Percentiles rank a stretch among this genome's conserved stretches.
Evolutionary conservation across 2,329 filamentous ascomycete species (phyloP).

Genomic region (Ceratocystis huliohia): DNA sequence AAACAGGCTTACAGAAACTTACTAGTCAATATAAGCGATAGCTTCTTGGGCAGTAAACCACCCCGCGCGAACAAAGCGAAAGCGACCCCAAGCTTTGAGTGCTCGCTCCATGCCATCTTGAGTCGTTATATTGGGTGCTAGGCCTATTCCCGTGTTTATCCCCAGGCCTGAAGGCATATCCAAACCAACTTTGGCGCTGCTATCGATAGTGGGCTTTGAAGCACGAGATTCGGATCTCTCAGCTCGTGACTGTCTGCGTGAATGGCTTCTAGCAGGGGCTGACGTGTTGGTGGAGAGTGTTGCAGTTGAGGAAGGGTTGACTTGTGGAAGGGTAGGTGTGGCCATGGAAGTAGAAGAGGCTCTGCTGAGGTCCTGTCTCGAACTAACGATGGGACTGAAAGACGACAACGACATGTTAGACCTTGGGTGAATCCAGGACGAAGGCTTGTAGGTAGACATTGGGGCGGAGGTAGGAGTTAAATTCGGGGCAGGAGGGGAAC

Average conservation of each 20-base stretch:
- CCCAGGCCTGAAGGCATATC: neutral
- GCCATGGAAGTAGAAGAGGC: constrained; percentile 13
- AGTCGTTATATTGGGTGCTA: constrained; percentile 26
- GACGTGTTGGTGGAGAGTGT: neutral
- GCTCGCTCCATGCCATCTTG: constrained; percentile 38
- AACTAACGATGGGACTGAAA: constrained; percentile 31
- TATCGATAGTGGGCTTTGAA: constrained; percentile 25
- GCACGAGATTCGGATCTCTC: neutral
- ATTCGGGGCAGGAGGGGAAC: neutral
- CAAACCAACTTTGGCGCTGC: constrained; percentile 25
- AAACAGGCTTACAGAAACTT: constrained; percentile 28
- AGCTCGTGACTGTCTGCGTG: constrained; percentile 11
- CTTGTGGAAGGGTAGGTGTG: constrained; percentile 8
- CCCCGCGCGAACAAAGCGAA: constrained; percentile 88
- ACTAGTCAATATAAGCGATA: constrained; percentile 89
- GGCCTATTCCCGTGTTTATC: constrained; percentile 30
- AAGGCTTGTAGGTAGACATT: neutral
- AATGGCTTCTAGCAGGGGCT: constrained; percentile 6
- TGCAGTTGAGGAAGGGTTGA: constrained; percentile 5
- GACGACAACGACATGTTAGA: constrained; percentile 75
- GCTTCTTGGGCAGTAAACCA: constrained; percentile 94
- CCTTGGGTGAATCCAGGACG: constrained; percentile 52
- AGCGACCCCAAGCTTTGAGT: constrained; percentile 75
- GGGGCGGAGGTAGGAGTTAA: neutral
- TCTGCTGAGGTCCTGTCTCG: constrained; percentile 20